Percentiles rank a stretch among this genome's conserved stretches.
Conservation (phyloP, 345 rosid species). For the Linum tenue region DNA sequence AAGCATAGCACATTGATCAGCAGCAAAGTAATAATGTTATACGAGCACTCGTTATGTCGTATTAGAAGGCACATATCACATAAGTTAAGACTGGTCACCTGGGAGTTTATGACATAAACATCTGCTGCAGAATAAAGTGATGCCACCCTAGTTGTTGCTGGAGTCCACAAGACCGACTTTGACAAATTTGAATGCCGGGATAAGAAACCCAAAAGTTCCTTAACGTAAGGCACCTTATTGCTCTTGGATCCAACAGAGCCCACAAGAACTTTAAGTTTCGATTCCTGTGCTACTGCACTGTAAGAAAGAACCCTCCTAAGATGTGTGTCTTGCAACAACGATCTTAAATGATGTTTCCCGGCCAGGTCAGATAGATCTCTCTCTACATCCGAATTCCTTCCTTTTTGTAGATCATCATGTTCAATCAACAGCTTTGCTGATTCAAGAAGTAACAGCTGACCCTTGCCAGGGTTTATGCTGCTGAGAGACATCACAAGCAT, state of each 20-base stretch:
- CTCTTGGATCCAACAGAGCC: slow-evolving; percentile 98
- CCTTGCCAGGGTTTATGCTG: slow-evolving; percentile 88
- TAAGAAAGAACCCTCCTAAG: slow-evolving; percentile 22
- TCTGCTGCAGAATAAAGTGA: slow-evolving; percentile 93
- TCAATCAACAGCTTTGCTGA: slow-evolving; percentile 43
- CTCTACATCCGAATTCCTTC: slow-evolving; percentile 27
- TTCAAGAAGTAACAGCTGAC: slow-evolving; percentile 83
- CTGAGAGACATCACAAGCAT: slow-evolving; percentile 88
- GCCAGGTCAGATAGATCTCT: slow-evolving; percentile 30
- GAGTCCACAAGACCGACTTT: slow-evolving; percentile 65
- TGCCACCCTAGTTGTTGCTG: slow-evolving; percentile 76
- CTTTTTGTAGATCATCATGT: slow-evolving; percentile 25
- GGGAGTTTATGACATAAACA: slow-evolving; percentile 82
- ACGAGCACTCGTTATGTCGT: background rate
- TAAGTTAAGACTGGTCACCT: slow-evolving; percentile 37
- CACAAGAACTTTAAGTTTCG: slow-evolving; percentile 61
- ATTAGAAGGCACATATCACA: no score
- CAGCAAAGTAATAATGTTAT: background rate
- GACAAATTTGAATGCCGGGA: slow-evolving; percentile 58
- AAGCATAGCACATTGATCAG: background rate
- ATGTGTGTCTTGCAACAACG: slow-evolving; percentile 38
- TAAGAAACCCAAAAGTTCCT: slow-evolving; percentile 55
- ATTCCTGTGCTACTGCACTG: slow-evolving; percentile 26
- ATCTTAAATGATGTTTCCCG: slow-evolving; percentile 49
- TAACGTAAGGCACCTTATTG: slow-evolving; percentile 73